These are phyloP conservation scores for Lycium barbarum DNA, from an alignment of 257 asterid genomes.

Conservation along the genomic window DNA sequence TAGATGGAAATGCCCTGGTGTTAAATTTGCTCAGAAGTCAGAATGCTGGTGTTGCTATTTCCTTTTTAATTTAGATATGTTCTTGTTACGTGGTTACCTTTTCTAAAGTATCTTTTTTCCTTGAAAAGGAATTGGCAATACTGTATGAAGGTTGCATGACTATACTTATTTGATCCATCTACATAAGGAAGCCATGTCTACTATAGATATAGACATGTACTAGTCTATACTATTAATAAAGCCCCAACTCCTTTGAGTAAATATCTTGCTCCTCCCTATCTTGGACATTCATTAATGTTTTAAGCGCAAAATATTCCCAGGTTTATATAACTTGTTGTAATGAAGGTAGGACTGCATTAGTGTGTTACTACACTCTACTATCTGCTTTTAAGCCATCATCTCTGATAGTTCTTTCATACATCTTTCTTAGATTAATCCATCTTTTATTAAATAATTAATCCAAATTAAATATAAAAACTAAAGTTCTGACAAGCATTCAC, in stretches of 20 bases:
- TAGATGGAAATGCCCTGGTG: neutral
- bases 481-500: neutral
- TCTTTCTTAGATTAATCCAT: neutral
- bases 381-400: neutral
- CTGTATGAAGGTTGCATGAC: conserved; percentile 3
- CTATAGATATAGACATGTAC: neutral
- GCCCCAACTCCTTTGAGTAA: conserved; percentile 20
- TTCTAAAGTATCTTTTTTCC: neutral
- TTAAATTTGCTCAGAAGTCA: conserved; percentile 23
- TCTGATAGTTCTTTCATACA: neutral
- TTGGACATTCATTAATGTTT: conserved; percentile 13
- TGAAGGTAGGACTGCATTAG: neutral
- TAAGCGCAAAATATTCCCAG: neutral
- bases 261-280: neutral
- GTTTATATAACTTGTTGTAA: neutral
- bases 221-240: conserved; percentile 22
- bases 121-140: conserved; percentile 11
- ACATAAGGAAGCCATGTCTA: conserved; percentile 21
- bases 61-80: neutral
- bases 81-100: conserved; percentile 3
- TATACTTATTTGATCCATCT: conserved; percentile 7
- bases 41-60: neutral
- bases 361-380: neutral
- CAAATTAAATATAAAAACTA: neutral
- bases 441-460: conserved; percentile 6